phyloP scores from a whole-genome alignment of 495 filamentous ascomycete genomes.

The Hypoxylon trugodes region DNA sequence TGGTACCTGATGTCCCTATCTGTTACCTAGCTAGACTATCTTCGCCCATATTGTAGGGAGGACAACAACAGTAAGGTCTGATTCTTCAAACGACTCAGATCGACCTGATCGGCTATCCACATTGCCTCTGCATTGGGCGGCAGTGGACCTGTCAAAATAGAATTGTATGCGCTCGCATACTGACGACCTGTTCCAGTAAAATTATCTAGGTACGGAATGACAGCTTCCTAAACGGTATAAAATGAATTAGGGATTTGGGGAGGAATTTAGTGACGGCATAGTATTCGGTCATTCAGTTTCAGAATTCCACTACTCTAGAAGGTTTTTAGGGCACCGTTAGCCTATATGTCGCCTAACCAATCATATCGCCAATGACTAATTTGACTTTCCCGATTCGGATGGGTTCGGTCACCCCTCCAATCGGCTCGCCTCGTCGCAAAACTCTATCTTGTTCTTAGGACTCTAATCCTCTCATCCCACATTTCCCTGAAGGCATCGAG shows the following conservation, averaged over 20 bases:
- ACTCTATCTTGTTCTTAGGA: slow-evolving; percentile 15
- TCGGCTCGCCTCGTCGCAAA: not conserved
- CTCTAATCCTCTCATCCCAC: not conserved
- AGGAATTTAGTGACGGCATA: slow-evolving; percentile 13
- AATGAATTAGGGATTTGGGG: not conserved
- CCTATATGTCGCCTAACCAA: slow-evolving; percentile 10
- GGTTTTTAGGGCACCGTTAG: slow-evolving; percentile 4
- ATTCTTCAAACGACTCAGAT: slow-evolving; percentile 24
- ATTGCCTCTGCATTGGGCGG: slow-evolving; percentile 7
- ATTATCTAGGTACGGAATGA: slow-evolving; percentile 11
- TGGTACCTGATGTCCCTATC: not conserved
- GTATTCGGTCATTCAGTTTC: slow-evolving; percentile 26
- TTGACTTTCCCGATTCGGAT: slow-evolving; percentile 30
- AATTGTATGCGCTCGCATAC: slow-evolving; percentile 7
- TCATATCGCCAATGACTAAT: slow-evolving; percentile 7
- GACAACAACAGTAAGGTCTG: slow-evolving; percentile 4
- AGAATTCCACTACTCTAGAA: slow-evolving; percentile 17
- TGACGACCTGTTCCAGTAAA: slow-evolving; percentile 20
- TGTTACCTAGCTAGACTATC: slow-evolving; percentile 8
- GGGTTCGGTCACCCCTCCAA: slow-evolving; percentile 18
- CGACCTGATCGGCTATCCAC: not conserved
- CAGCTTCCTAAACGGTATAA: slow-evolving; percentile 22
- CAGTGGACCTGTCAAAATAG: not conserved
- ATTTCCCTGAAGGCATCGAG: not conserved
- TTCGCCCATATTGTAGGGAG: not conserved